These are phyloP conservation scores for Chaetomiaceae sp. DNA, from an alignment of 2,329 filamentous ascomycete species.

Conservation along the genomic window DNA sequence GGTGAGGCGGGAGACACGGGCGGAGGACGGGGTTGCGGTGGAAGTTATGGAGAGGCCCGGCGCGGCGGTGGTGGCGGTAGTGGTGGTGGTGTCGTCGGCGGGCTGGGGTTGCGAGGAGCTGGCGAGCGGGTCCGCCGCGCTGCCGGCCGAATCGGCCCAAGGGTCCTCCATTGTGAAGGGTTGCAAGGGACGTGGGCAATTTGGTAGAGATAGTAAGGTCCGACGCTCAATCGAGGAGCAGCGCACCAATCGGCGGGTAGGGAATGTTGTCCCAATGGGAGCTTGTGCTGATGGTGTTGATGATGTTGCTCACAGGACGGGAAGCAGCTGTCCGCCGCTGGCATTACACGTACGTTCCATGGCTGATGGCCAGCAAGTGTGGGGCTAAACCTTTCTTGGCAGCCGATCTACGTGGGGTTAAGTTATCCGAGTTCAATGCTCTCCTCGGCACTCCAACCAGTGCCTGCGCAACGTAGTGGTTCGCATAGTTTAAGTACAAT, in stretches of 20 bases:
- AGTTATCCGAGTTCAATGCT: too few species aligned
- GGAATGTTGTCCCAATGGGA: too few species aligned
- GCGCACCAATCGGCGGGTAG: too few species aligned
- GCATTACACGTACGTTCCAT: slow-evolving; percentile 5
- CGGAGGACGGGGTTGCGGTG: slow-evolving; percentile 7
- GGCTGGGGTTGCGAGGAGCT: slow-evolving; percentile 21
- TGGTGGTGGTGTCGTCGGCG: slow-evolving; percentile 26
- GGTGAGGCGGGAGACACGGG: slow-evolving; percentile 40
- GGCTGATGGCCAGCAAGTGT: background rate
- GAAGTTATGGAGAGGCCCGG: background rate
- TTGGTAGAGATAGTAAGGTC: background rate
- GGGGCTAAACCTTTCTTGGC: slow-evolving; percentile 19
- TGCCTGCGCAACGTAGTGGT: too few species aligned
- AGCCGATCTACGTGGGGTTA: slow-evolving; percentile 17
- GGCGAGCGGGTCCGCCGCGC: slow-evolving; percentile 19
- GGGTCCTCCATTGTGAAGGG: slow-evolving; percentile 36
- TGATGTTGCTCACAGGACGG: background rate
- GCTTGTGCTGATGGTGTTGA: too few species aligned
- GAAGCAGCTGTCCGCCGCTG: background rate
- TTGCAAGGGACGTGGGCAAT: too few species aligned
- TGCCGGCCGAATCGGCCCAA: slow-evolving; percentile 45
- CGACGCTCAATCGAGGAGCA: background rate
- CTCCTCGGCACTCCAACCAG: too few species aligned
- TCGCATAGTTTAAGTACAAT: too few species aligned
- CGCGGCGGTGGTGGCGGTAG: slow-evolving; percentile 14